These are phyloP conservation scores for Lentinus brumalis DNA, from an alignment of 768 basidiomycete species.

Conservation along the genomic window DNA sequence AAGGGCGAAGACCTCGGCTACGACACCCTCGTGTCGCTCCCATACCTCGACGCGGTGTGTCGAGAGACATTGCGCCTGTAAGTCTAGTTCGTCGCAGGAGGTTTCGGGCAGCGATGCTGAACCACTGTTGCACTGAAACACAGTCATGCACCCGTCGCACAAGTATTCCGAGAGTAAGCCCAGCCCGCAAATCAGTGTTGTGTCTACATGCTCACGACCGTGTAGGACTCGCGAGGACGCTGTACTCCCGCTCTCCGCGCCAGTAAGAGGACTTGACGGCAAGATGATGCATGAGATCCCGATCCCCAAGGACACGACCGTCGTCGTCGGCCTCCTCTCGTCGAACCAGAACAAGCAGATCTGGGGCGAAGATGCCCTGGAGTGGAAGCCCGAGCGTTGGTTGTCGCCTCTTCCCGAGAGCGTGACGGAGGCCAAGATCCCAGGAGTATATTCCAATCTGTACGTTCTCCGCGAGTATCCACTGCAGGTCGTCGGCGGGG, in stretches of 20 bases:
- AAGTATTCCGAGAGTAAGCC: neutral
- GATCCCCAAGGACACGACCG: slow-evolving; percentile 39
- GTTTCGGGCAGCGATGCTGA: neutral
- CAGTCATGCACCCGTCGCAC: too few species aligned
- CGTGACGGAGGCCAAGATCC: slow-evolving; percentile 14
- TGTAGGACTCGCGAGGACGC: slow-evolving; percentile 42
- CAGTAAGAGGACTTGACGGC: slow-evolving; percentile 15
- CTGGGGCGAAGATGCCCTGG: slow-evolving; percentile 47
- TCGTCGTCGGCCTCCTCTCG: slow-evolving; percentile 40
- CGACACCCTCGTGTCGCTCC: slow-evolving; percentile 28
- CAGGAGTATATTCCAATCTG: slow-evolving; percentile 22
- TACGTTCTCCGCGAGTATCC: neutral
- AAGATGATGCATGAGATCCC: slow-evolving; percentile 25
- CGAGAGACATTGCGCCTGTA: slow-evolving; percentile 28
- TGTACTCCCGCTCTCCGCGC: slow-evolving; percentile 31
- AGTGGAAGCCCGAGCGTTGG: slow-evolving; percentile 49
- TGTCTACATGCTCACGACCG: neutral
- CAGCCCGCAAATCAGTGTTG: slow-evolving; percentile 3
- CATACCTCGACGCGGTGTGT: slow-evolving; percentile 32
- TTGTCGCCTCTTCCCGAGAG: slow-evolving; percentile 22
- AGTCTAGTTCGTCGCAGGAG: neutral
- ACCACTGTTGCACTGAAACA: neutral
- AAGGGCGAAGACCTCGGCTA: slow-evolving; percentile 23
- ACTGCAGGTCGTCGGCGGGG: neutral
- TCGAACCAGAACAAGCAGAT: slow-evolving; percentile 42